Evolutionary conservation across 208 protist genomes (phyloP), one percentile per base, ranked within the genome.

Genomic region (Trichomonas tenax): DNA sequence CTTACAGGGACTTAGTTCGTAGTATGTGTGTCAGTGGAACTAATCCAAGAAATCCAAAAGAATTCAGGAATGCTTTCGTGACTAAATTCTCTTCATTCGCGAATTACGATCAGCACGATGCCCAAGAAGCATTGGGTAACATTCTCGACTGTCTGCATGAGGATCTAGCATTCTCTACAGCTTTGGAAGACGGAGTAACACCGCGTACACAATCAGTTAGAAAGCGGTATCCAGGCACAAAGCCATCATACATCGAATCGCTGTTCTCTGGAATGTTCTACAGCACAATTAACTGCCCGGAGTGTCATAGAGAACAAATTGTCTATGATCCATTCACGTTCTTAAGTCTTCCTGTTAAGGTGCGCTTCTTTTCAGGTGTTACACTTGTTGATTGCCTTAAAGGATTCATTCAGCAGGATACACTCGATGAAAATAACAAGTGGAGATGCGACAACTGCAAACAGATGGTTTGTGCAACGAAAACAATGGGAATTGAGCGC

Each of bases 321-420:
- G 86, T 93, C 9, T 34, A 51, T 0, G 86, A 93, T 51, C 86
- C 86, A 51, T 93, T 93, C 15, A 93, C 45, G 15, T 51, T 93
- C 51, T 21, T 93, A n/a, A 36, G 40, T n/a, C 14, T 98, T 26
- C 84, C 97, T 49, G 23, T 98, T 10, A 88, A 88, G 10, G 96
- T 31, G 9, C 44, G 26, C 14, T 31, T 48, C 14, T 48, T 48
- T 15, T 38, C 17, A 15, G 9, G 17, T 51, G n/a, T 93, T 38
- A 34, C 44, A 93, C 31, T 93, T 17, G 38, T 26, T 17, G 44
- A 93, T 10, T 93, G 44, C 38, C 31, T 93, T 3, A 93, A 93
- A 4, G 4, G 15, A 0, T 93, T 93, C 44, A 48, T 48, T 21
- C 86, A 93, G 31, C 14, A 51, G 34, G 44, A 93, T 21, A 40